Percentiles rank a stretch among this genome's conserved stretches.
Conservation (phyloP, 192 early-diverging fungal genomes). For the Kappamyces sp. region DNA sequence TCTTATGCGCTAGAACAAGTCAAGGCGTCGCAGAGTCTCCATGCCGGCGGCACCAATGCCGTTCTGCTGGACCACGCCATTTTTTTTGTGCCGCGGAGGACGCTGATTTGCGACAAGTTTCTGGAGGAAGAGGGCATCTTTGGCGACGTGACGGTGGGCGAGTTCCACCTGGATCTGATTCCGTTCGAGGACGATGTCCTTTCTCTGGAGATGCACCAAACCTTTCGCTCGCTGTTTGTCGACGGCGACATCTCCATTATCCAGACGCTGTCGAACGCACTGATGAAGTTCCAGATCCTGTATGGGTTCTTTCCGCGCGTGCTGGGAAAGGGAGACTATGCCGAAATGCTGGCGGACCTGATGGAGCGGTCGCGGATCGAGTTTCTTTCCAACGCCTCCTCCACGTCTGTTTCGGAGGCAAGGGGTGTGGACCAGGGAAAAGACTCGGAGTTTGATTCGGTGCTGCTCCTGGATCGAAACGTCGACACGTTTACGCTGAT, state of each 20-base stretch:
- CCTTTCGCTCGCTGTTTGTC: conserved; percentile 79
- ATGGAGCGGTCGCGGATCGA: conserved; percentile 18
- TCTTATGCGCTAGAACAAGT: conserved; percentile 12
- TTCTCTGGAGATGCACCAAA: conserved; percentile 77
- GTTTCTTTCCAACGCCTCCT: conserved; percentile 16
- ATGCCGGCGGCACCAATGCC: background rate
- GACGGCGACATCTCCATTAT: conserved; percentile 72
- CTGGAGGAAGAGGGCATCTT: conserved; percentile 89
- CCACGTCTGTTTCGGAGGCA: conserved; percentile 48
- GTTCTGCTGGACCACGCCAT: conserved; percentile 25
- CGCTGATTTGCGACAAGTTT: conserved; percentile 86
- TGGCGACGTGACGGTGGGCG: conserved; percentile 77
- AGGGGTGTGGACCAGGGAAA: conserved; percentile 26
- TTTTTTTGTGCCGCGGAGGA: conserved; percentile 84
- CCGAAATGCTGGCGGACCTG: conserved; percentile 37
- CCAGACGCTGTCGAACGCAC: conserved; percentile 64
- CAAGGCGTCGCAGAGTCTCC: conserved; percentile 4
- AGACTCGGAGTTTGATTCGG: conserved; percentile 55
- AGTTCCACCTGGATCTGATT: conserved; percentile 85
- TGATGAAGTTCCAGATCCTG: conserved; percentile 85
- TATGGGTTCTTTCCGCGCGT: conserved; percentile 88
- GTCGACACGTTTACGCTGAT: conserved; percentile 90
- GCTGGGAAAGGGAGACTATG: conserved; percentile 80
- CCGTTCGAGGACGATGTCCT: conserved; percentile 86
- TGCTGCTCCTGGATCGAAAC: conserved; percentile 84